Base-by-base conservation (phyloP, 108 stramenopile species). In the Hondaea fermentalgiana region DNA sequence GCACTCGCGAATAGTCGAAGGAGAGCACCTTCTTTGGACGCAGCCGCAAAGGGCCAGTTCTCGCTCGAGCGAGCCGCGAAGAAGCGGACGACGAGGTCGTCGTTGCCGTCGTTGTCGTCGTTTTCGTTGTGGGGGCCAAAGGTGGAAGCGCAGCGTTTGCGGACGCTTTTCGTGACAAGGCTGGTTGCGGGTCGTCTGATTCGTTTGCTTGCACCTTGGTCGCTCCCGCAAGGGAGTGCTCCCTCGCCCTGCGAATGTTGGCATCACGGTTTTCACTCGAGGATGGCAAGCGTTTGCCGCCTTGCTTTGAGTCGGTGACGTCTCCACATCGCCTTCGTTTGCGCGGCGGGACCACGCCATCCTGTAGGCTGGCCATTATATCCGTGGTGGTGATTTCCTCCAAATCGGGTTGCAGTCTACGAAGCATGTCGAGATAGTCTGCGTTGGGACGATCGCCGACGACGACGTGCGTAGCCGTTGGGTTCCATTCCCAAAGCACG, bases 401-500 rank as follows among this genome's bases (percentile, higher is more conserved):
- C 6, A 83, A 23, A 16, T 83, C 51, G 4, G 76, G 76, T 6
- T 83, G 45, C 45, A 83, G 76, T 23, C 23, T 53, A 6, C 51
- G 45, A 12, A 83, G 51, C 76, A 53, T 47, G 23, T 47, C 76
- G n/a, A 83, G 51, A 23, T 83, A 83, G 25, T 83, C 76, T 53
- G 45, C 25, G 76, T 53, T 83, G n/a, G 76, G 49, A n/a, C 51
- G 76, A 35, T 83, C 49, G n/a, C 76, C 76, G 0, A 83, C 76
- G 51, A 83, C 23, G 3, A 83, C 76, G 28, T 83, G 76, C n/a
- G 76, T 83, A 6, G 51, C 76, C 1, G 51, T 47, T 23, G 45
- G 45, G 49, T 83, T 83, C 76, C 76, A 83, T 35, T 83, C 76
- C 76, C 76, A 83, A 35, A 53, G 51, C 76, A 83, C 76, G n/a